Evolutionary conservation across 305 asterid species (phyloP), one percentile per base, ranked within the genome.

Genomic region (Coffea humblotiana): DNA sequence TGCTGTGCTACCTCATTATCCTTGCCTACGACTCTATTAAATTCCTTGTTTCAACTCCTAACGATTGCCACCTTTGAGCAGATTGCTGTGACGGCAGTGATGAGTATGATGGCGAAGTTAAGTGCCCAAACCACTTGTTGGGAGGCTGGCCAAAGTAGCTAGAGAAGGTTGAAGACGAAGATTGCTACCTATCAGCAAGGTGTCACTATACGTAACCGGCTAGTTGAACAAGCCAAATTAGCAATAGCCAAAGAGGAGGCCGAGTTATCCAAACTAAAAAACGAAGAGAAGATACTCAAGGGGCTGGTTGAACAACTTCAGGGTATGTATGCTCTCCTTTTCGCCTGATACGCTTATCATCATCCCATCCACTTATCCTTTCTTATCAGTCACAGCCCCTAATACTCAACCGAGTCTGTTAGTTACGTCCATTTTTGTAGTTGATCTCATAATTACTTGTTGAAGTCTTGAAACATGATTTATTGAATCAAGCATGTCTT

Each of bases 61-160:
- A 78, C 76, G 19, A 11, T 82, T 84, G 75, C 83, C 71, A 77
- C 27, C 81, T 71, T 77, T 85, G 86, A 77, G 82, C 97, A 96
- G 99, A 96, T 92, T 96, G 99, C 83, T 96, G 99, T 79, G 99
- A 96, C 78, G 99, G 99, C 82, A 92, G 98, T 84, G 98, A 96
- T 78, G 98, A 96, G 92, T 88, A 96, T 85, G 94, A 88, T 87
- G 94, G 98, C 54, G 90, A 86, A 80, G 81, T 88, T 56, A 89
- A 90, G 87, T 96, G 99, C 88, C 80, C 86, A 61, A 93, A 96
- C 83, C 83, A 91, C 97, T 65, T 96, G 99, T 82, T 96, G 99
- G 98, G 98, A 94, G 87, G 93, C 93, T 80, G 99, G 99, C 80
- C 80, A 92, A 90, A 86, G 92, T 84, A 54, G 98, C 98, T 64